Conservation (phyloP, 1,139 yeast genomes). For the Sugiyamaella paludigena region DNA sequence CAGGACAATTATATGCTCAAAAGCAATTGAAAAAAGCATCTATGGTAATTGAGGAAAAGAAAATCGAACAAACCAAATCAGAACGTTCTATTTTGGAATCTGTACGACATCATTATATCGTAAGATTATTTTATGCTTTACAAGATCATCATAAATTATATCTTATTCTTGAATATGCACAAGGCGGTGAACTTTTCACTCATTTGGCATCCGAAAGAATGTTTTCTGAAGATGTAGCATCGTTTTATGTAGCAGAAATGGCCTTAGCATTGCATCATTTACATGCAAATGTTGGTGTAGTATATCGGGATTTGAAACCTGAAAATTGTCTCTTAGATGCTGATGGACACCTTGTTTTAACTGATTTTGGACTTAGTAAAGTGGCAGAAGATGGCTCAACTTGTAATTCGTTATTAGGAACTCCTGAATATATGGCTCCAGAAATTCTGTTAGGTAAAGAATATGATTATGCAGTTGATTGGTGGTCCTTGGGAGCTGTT, state of each 20-base stretch:
- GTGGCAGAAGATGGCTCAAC: constrained; percentile 53
- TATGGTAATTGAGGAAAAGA: constrained; percentile 50
- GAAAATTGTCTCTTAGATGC: constrained; percentile 85
- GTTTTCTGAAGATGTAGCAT: constrained; percentile 73
- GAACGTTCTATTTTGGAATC: constrained; percentile 69
- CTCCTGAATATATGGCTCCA: constrained; percentile 97
- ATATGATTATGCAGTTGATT: constrained; percentile 87
- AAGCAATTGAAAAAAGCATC: constrained; percentile 84
- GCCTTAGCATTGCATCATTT: constrained; percentile 76
- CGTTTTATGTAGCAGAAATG: constrained; percentile 85
- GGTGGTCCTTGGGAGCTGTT: constrained; percentile 97
- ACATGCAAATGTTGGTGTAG: constrained; percentile 78
- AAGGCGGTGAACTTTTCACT: constrained; percentile 90
- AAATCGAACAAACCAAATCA: constrained; percentile 62
- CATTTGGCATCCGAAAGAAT: constrained; percentile 84
- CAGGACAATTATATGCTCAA: constrained; percentile 79
- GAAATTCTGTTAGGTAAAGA: constrained; percentile 81
- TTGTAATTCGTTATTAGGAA: constrained; percentile 80
- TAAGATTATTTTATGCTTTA: constrained; percentile 81
- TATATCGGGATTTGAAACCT: constrained; percentile 89
- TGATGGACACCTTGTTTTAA: constrained; percentile 75
- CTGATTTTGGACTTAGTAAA: constrained; percentile 91
- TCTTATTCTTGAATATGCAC: constrained; percentile 77
- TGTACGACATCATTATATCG: constrained; percentile 82
- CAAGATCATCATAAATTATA: constrained; percentile 83